These are phyloP conservation scores for Karstenula rhodostoma DNA, from an alignment of 2,329 filamentous ascomycete species.

Conservation along the genomic window DNA sequence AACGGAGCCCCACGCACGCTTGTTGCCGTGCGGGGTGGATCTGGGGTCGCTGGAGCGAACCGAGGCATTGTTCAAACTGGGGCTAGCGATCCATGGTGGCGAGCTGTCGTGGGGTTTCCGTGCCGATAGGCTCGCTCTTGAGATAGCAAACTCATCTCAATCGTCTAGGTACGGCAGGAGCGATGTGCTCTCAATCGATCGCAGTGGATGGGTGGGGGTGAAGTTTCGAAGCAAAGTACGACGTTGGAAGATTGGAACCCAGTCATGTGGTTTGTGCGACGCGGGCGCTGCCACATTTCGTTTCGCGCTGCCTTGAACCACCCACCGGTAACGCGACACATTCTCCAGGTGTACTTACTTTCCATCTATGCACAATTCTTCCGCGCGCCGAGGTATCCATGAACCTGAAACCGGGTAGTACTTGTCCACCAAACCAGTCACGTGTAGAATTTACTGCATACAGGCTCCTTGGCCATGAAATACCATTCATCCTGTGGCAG, in stretches of 20 bases:
- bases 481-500: too few relatives aligned
- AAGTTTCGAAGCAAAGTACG: neutral
- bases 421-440: too few relatives aligned
- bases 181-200: neutral
- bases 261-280: neutral
- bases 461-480: too few relatives aligned
- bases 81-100: neutral
- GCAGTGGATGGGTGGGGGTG: neutral
- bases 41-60: conserved; percentile 4
- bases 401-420: too few relatives aligned
- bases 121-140: neutral
- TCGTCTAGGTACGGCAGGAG: neutral
- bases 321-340: too few relatives aligned
- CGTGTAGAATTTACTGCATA: too few relatives aligned
- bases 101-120: neutral
- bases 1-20: conserved; percentile 1
- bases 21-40: conserved; percentile 1
- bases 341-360: too few relatives aligned
- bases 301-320: neutral
- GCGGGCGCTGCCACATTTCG: neutral
- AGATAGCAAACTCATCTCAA: neutral
- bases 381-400: too few relatives aligned
- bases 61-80: conserved; percentile 1
- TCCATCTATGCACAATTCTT: too few relatives aligned
- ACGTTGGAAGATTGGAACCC: neutral